Evolutionary conservation across 257 asterid species (phyloP).

Genomic region (Paulownia fortunei): DNA sequence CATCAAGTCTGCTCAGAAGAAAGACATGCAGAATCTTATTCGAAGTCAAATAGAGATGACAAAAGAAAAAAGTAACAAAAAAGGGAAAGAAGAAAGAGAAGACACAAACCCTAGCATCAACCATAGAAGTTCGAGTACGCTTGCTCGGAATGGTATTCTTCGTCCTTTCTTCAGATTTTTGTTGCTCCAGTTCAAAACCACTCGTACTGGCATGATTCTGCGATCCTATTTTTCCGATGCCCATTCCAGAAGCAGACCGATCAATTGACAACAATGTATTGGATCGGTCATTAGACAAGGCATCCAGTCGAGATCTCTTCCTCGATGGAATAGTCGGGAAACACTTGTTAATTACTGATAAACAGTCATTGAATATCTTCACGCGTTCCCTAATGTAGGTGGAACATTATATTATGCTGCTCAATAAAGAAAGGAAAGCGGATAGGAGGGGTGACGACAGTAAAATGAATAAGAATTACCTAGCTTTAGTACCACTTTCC

Average conservation of each 20-base stretch:
- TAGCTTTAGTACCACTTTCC: slow-evolving; percentile 75
- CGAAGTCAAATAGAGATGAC: neutral
- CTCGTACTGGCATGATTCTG: slow-evolving; percentile 64
- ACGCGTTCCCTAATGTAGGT: slow-evolving; percentile 78
- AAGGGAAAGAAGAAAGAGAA: neutral
- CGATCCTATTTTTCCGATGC: slow-evolving; percentile 62
- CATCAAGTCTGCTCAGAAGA: neutral
- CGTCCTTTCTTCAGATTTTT: slow-evolving; percentile 70
- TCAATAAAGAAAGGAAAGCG: slow-evolving; percentile 22
- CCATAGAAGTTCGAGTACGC: slow-evolving; percentile 92
- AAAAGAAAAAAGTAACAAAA: neutral
- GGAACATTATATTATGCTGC: slow-evolving; percentile 31
- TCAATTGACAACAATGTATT: slow-evolving; percentile 61
- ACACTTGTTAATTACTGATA: slow-evolving; percentile 81
- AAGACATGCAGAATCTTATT: slow-evolving; percentile 11
- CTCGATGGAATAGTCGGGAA: slow-evolving; percentile 81
- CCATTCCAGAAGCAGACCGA: slow-evolving; percentile 61
- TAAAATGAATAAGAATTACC: slow-evolving; percentile 54
- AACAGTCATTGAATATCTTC: slow-evolving; percentile 80
- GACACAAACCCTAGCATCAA: slow-evolving; percentile 70
- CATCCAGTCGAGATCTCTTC: slow-evolving; percentile 87
- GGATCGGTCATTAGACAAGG: slow-evolving; percentile 72
- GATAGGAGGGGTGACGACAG: neutral
- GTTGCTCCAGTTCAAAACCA: slow-evolving; percentile 77
- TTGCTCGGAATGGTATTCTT: slow-evolving; percentile 73